Conservation (phyloP, 306 rosid genomes). For the Vigna reflexopilosa region DNA sequence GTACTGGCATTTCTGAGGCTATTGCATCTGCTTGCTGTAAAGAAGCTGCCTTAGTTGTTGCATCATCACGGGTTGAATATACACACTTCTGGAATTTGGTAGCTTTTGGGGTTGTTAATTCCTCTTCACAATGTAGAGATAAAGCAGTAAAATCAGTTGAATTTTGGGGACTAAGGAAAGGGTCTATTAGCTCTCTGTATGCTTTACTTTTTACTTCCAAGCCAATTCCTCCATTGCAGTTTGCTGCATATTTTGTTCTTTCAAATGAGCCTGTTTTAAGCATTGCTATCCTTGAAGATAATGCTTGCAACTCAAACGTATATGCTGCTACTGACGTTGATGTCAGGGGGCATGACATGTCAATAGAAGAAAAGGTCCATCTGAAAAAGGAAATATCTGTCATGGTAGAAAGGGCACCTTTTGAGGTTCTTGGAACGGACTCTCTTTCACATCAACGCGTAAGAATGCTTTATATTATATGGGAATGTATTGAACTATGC, state of each 20-base stretch:
- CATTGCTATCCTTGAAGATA: slow-evolving; percentile 70
- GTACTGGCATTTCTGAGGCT: slow-evolving; percentile 93
- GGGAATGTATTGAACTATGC: slow-evolving; percentile 24
- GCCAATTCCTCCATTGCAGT: slow-evolving; percentile 78
- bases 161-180: slow-evolving; percentile 95
- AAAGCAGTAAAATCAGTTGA: slow-evolving; percentile 92
- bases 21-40: slow-evolving; percentile 64
- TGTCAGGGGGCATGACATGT: slow-evolving; percentile 55
- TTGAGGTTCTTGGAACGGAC: slow-evolving; percentile 71
- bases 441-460: slow-evolving; percentile 74
- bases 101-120: slow-evolving; percentile 72
- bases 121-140: slow-evolving; percentile 77
- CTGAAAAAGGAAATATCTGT: slow-evolving; percentile 77
- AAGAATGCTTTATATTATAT: slow-evolving; percentile 42
- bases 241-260: slow-evolving; percentile 79
- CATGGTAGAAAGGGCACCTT: slow-evolving; percentile 73
- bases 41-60: slow-evolving; percentile 75
- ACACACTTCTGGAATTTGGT: slow-evolving; percentile 81
- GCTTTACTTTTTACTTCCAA: slow-evolving; percentile 82
- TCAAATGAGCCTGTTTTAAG: slow-evolving; percentile 76
- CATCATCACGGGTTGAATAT: slow-evolving; percentile 68
- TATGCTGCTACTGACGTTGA: slow-evolving; percentile 60
- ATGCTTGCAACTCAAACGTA: slow-evolving; percentile 53
- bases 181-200: slow-evolving; percentile 83
- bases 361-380: slow-evolving; percentile 62